Base-by-base conservation (phyloP, 495 filamentous ascomycete species). In the Trichocladium antarcticum region DNA sequence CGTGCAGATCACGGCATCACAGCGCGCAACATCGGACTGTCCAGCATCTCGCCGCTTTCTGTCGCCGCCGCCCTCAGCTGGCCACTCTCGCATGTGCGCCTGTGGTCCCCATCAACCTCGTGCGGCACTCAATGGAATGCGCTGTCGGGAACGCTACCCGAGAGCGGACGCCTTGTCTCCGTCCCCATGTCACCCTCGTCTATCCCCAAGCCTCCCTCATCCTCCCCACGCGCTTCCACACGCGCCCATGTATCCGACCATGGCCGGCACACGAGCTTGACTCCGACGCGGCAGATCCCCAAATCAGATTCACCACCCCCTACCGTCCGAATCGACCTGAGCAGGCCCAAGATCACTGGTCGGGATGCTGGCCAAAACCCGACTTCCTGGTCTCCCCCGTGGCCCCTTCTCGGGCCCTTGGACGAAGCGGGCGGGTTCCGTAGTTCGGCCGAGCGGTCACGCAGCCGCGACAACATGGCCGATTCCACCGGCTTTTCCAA, bases 121-220 rank as follows among this genome's bases (percentile, higher is more conserved):
- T 22, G 41, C 48, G 12, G 32, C 40, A 44, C 39, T 43, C 41
- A 24, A 44, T 50, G 48, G 48, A 40, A 45, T 28, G 17, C 22
- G 34, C 48, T 39, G 34, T 43, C 47, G 39, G 31, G 29, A 28
- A 16, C 36, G 32, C 40, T 50, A 41, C 41, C 41, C 41, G 21
- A 37, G 35, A 29, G 34, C 39, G 42, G 40, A 50, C 24, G 34
- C 16, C 24, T 50, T 11, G 22, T 35, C 35, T 20, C 41, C 9
- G 34, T 24, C 6, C 29, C 1, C 8, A 54, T 54, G 51, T 46
- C 51, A n/a, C 24, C 38, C 31, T 9, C 37, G 19, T 27, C 40
- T 24, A 44, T 44, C 14, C 20, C 46, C 22, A 9, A 16, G 41
- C 27, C 41, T 12, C 19, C 6, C 5, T 17, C 41, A 0, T 7